Base-by-base conservation (phyloP, 2,329 filamentous ascomycete species). In the Ceratocystiopsis sp. region DNA sequence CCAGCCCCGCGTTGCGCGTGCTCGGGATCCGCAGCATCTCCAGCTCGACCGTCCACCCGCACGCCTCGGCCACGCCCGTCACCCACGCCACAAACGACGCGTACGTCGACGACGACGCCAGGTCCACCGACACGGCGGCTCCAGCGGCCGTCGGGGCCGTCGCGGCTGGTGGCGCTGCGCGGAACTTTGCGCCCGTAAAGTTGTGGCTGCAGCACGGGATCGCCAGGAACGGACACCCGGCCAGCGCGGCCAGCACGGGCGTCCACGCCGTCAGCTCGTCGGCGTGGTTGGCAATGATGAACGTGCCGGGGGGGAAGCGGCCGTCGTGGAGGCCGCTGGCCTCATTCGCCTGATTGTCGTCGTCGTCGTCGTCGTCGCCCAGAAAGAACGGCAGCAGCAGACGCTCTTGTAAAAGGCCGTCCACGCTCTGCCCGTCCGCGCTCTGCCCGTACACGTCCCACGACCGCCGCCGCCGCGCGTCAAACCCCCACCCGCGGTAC, bases 201-300 rank as follows among this genome's bases (percentile, higher is more conserved):
- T 81, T 73, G 62, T 96, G 86, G 50, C 84, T 93, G 63, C 91
- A 98, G 64, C 91, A 98, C 2, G 91, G 91, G 38, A 98, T 94
- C 52, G 84, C 82, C 48, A 98, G 75, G 59, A 95, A 98, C 0
- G 86, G 81, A 12, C 80, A 81, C 2, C 73, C 63, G 0, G 80
- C 86, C 2, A 85, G 64, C 8, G 75, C 73, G 1, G 84, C 87
- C 36, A 98, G 73, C 16, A 96, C 71, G 0, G 91, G 91, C 0
- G 91, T 96, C 91, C 91, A 98, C 0, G 84, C 76, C 0, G 91
- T 98, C 14, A 98, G 71, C 61, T 98, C 87, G 57, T 98, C 91
- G 12, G 89, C 89, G 58, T 98, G 91, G 56, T 98, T 98, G 40
- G 86, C 93, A 49, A 98, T 81, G 53, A 98, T 85, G 59, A 98